These are phyloP conservation scores for Stephanodiscus minutulus DNA, from an alignment of 108 stramenopile species.

Conservation along the genomic window DNA sequence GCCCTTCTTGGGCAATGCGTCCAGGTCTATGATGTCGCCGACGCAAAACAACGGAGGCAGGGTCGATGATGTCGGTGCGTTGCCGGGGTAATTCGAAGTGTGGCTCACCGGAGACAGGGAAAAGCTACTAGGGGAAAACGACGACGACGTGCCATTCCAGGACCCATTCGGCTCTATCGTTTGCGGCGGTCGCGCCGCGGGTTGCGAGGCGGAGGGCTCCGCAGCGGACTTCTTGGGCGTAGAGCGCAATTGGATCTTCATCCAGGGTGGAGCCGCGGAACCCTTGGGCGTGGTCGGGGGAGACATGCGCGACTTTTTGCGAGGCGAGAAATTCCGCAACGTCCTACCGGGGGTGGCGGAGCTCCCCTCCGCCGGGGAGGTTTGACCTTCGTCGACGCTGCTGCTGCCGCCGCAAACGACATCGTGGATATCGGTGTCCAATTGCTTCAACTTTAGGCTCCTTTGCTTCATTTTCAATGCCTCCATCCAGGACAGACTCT, in stretches of 20 bases:
- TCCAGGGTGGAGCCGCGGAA: conserved; percentile 24
- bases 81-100: background rate
- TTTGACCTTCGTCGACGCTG: background rate
- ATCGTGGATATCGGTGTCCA: conserved; percentile 2
- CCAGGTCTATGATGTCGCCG: conserved; percentile 40
- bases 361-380: background rate
- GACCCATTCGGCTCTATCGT: background rate
- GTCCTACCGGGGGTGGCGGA: background rate
- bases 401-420: background rate
- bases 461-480: conserved; percentile 43
- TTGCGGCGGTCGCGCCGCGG: background rate
- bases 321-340: conserved; percentile 18
- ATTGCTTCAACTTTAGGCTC: conserved; percentile 16
- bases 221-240: conserved; percentile 24
- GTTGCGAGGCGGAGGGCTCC: background rate
- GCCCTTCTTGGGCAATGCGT: conserved; percentile 18
- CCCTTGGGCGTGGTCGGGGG: conserved; percentile 23
- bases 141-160: background rate
- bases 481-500: conserved; percentile 34
- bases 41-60: conserved; percentile 21
- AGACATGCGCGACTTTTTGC: conserved; percentile 30
- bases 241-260: conserved; percentile 36
- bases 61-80: background rate
- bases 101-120: background rate
- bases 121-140: background rate